Base-by-base conservation (phyloP, 2,329 filamentous ascomycete species). In the Xylariaceae sp. region DNA sequence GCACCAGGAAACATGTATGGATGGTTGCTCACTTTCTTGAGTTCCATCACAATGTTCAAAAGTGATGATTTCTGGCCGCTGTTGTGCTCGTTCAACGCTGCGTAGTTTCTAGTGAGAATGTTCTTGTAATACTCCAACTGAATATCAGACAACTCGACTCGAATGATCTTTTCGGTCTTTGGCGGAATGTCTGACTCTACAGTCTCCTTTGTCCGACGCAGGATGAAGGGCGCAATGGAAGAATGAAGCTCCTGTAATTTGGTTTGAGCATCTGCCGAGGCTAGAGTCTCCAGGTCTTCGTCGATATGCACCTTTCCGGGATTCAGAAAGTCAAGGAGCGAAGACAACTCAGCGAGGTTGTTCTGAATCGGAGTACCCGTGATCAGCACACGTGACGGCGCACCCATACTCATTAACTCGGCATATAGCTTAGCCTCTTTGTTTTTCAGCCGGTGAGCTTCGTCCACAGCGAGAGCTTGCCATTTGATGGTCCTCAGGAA, bases 121-220 rank as follows among this genome's bases (percentile, higher is more conserved):
- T 97, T 97, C 74, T 97, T 97, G 77, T 99, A 99, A 71, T 97
- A 97, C 59, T 99, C 93, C 10, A 97, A 78, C 67, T 99, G 94
- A 28, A 97, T 87, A 70, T 99, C 94, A 0, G 94, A 96, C 46
- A 99, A 79, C 71, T 97, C 94, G 39, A 99, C 94, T 50, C 95
- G 90, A 68, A 99, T 96, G 60, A 99, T 99, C 76, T 97, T 99
- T 70, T 99, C 94, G 0, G 90, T 96, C 76, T 99, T 99, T 1
- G 93, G 91, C 12, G 94, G 94, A 22, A 99, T 76, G 61, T 99
- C 94, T 18, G 92, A 96, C 69, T 97, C 94, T 7, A 99, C 95
- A 51, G 94, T 97, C 67, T 96, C 90, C 72, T 99, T 99, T 16
- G 94, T 97, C 47, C 94, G 88, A 38, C 94, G 90, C 47, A 99